Evolutionary conservation across 371 early-diverging fungal species (phyloP), one percentile per base, ranked within the genome.

Genomic region (Mucor circinelloides): DNA sequence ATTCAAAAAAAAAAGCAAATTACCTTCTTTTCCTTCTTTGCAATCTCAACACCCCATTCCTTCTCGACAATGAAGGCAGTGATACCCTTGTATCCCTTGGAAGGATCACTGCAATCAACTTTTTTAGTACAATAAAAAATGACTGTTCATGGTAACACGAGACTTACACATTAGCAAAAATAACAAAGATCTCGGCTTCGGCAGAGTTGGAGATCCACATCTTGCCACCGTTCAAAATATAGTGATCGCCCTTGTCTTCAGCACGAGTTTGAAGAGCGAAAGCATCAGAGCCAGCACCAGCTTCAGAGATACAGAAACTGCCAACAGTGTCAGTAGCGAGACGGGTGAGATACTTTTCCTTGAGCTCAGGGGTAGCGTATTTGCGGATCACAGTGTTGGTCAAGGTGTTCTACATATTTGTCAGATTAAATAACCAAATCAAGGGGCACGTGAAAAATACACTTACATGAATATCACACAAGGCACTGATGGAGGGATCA

Each of bases 31-130:
- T 99, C 99, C 89, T 98, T 99, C 90, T 97, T 98, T 67, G 92
- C 93, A 64, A 99, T 85, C 77, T 91, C 75, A 54, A 99, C 93
- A 63, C 99, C 99, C 95, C 90, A 90, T n/a, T 87, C 89, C 81
- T 94, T 94, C 63, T 98, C 97, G 19, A 97, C 96, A 46, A 97
- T 90, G 70, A 99, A 99, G 82, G 97, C 97, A 34, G 98, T 97
- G 73, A 99, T 99, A 58, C 99, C 99, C 87, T 95, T 96, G 88
- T 98, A 97, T 25, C 97, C 97, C 85, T 93, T 90, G 68, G 89
- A 85, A 23, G 95, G 95, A 73, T 97, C 97, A 58, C 79, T 78
- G 62, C 25, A 25, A 23, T 50, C 15, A 56, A 30, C 36, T 42
- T 40, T n/a, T 28, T 50, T 30, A 23, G 10, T 46, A n/a, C 40